phyloP scores from a whole-genome alignment of 148 eudicot species.

The Pouteria glomerata region DNA sequence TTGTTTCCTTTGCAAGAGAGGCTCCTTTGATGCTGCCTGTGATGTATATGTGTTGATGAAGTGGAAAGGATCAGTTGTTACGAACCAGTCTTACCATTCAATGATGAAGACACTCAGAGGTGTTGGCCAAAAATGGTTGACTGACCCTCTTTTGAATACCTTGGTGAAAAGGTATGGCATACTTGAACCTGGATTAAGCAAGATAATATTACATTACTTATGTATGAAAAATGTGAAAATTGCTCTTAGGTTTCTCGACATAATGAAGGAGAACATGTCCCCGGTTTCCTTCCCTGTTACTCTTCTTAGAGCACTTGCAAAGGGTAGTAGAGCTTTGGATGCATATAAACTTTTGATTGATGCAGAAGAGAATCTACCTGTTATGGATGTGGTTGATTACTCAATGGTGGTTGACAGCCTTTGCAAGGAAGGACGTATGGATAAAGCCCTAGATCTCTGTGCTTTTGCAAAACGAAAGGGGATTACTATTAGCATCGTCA shows the following conservation, averaged over 20 bases:
- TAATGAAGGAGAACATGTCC: conserved; percentile 30
- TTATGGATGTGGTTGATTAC: conserved; percentile 62
- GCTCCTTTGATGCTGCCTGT: conserved; percentile 23
- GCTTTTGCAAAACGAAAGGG: conserved; percentile 51
- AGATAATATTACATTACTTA: conserved; percentile 45
- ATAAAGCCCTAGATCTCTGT: conserved; percentile 73
- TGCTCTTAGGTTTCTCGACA: conserved; percentile 49
- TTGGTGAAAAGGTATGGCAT: conserved; percentile 58
- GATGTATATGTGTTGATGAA: conserved; percentile 22
- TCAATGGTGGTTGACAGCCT: conserved; percentile 66
- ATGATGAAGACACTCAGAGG: conserved; percentile 37
- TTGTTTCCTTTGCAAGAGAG: conserved; percentile 31
- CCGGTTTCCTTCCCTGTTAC: conserved; percentile 34
- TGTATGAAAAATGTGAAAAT: conserved; percentile 46
- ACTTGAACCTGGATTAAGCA: conserved; percentile 33
- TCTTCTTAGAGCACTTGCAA: conserved; percentile 42
- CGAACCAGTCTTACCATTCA: conserved; percentile 27
- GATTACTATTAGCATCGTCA: conserved; percentile 50
- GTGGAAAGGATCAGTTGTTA: conserved; percentile 27
- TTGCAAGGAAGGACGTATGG: conserved; percentile 63
- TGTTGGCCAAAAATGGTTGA: conserved; percentile 32
- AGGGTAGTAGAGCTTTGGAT: conserved; percentile 52
- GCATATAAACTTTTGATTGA: conserved; percentile 60
- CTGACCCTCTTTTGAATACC: conserved; percentile 38
- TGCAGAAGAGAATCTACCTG: conserved; percentile 39